Evolutionary conservation across 768 basidiomycete species (phyloP).

Genomic region (Boletus barrowsii): DNA sequence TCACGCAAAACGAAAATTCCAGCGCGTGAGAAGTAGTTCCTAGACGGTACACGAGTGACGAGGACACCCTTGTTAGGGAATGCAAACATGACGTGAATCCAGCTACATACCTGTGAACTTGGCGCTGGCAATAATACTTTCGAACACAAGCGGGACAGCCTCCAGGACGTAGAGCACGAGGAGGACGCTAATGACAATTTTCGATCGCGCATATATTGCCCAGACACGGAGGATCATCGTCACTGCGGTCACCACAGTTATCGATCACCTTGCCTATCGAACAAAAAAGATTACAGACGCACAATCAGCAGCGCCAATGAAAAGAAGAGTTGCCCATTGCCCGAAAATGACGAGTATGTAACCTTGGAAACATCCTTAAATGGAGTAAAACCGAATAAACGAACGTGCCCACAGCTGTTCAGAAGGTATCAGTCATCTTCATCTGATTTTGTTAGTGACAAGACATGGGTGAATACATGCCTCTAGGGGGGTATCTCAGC

Average conservation of each 20-base stretch:
- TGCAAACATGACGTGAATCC: no score
- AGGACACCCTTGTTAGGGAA: no score
- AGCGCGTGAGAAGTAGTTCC: no score
- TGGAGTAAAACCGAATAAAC: not conserved
- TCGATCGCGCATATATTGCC: conserved; percentile 7
- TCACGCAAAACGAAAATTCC: no score
- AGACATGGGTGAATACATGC: not conserved
- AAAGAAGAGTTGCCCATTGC: not conserved
- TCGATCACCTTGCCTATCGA: not conserved
- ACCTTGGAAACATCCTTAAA: not conserved
- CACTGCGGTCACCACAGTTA: not conserved
- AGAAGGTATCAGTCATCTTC: not conserved
- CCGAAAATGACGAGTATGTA: not conserved
- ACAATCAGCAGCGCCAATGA: conserved; percentile 6
- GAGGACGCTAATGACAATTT: conserved; percentile 1
- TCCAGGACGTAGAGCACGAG: conserved; percentile 1
- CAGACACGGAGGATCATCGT: conserved; percentile 14
- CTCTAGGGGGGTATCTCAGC: not conserved
- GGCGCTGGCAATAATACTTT: not conserved
- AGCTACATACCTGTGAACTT: not conserved
- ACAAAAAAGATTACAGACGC: not conserved
- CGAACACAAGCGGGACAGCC: not conserved
- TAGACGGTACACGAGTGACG: no score
- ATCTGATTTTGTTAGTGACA: not conserved
- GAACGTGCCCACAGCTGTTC: conserved; percentile 3